Conservation (phyloP, 768 basidiomycete genomes). For the Kwoniella heveanensis region DNA sequence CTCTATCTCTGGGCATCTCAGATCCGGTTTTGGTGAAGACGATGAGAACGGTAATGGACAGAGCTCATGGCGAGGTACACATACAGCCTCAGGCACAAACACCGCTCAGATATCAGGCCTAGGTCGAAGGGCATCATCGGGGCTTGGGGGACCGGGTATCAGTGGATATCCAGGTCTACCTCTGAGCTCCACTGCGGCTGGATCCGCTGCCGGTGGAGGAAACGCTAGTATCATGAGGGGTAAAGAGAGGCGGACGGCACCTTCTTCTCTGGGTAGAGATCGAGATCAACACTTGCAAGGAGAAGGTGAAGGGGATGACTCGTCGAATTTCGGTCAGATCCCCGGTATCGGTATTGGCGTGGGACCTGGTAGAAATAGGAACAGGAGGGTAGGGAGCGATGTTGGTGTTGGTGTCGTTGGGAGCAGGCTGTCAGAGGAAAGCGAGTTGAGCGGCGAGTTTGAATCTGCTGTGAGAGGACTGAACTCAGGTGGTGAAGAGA, state of each 20-base stretch:
- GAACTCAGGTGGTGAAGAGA: neutral
- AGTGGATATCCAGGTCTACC: constrained; percentile 14
- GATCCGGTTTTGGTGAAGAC: neutral
- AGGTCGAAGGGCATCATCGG: neutral
- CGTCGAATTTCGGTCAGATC: no score
- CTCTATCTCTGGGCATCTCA: neutral
- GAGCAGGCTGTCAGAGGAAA: neutral
- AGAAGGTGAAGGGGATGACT: neutral
- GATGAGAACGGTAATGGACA: neutral
- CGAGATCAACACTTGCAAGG: neutral
- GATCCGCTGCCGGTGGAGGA: neutral
- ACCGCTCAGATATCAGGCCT: neutral
- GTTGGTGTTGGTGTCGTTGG: neutral
- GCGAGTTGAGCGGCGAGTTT: neutral
- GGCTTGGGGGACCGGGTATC: neutral
- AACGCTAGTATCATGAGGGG: neutral
- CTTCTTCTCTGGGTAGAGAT: constrained; percentile 15
- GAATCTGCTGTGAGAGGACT: neutral
- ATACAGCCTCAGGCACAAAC: neutral
- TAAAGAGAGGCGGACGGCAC: constrained; percentile 17
- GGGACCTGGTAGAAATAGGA: neutral
- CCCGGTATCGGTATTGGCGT: no score
- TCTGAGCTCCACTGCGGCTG: neutral
- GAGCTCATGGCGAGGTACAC: constrained; percentile 3
- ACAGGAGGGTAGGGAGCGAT: neutral